Base-by-base conservation (phyloP, 768 basidiomycete genomes). In the Antrodiella citrinella region DNA sequence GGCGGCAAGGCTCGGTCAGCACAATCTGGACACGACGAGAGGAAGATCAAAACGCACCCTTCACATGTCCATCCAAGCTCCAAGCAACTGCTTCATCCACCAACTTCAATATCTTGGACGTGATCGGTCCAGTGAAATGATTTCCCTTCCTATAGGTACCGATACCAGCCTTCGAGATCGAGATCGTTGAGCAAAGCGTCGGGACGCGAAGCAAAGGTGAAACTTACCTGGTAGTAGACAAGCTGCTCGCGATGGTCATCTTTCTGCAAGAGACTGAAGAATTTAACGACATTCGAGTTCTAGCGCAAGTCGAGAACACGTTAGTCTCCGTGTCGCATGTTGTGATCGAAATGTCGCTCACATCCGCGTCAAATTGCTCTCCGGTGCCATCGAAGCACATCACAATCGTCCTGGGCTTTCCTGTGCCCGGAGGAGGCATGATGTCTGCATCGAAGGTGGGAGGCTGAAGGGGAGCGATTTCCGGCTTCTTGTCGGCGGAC, bases 21-120 rank as follows among this genome's bases (percentile, higher is more conserved):
- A 42, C 43, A 25, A 48, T 44, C 2, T 35, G 20, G 41, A 11
- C 26, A 15, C 46, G 47, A 23, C 15, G 4, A 25, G 20, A 4
- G 49, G 15, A 47, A 18, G 47, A 9, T 18, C 13, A 21, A 21
- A 15, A 52, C 58, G 19, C 46, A 55, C 63, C 59, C 61, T 63
- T 80, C 26, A 80, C 73, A 59, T 82, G 80, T 9, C 72, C 62
- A 51, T 75, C 65, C 12, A 82, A 54, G 50, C 76, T 73, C 70
- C 72, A 73, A 9, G 75, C 77, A 15, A 77, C 49, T 23, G 68
- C 67, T 56, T 67, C 67, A 49, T 79, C 76, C 3, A 78, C 49
- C 1, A 59, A 60, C 69, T 74, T 74, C 51, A 68, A 72, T 4
- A 76, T 49, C 35, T 67, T 71, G 19, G 73, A 63, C 47, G 63